Conservation (phyloP, 2,329 filamentous ascomycete species). For the Fusarium caatingaense region DNA sequence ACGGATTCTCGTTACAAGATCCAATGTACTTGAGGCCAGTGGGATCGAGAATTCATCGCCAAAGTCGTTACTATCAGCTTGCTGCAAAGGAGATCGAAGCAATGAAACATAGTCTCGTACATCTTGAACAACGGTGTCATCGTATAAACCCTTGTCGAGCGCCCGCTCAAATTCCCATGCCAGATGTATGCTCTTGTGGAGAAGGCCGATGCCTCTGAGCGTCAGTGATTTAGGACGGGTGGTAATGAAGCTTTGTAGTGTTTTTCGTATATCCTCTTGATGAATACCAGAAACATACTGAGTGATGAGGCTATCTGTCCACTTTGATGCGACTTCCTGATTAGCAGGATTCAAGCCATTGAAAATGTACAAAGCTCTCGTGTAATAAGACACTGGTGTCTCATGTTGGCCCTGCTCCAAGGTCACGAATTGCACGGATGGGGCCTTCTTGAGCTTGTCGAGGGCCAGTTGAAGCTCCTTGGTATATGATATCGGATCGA, state of each 20-base stretch:
- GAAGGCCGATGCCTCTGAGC: slow-evolving; percentile 58
- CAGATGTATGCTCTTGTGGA: slow-evolving; percentile 67
- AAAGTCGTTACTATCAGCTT: neutral
- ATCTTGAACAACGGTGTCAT: slow-evolving; percentile 48
- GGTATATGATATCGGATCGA: slow-evolving; percentile 62
- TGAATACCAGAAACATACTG: slow-evolving; percentile 67
- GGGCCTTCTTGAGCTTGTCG: slow-evolving; percentile 62
- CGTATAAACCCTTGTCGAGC: slow-evolving; percentile 61
- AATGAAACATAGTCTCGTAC: slow-evolving; percentile 63
- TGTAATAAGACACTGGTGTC: slow-evolving; percentile 61
- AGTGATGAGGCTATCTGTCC: slow-evolving; percentile 46
- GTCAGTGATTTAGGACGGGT: slow-evolving; percentile 29
- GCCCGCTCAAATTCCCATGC: slow-evolving; percentile 66
- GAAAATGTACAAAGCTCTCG: slow-evolving; percentile 51
- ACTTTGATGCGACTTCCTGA: slow-evolving; percentile 5
- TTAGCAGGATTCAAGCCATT: slow-evolving; percentile 27
- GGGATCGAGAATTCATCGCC: slow-evolving; percentile 51
- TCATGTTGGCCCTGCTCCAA: slow-evolving; percentile 67
- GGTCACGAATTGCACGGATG: slow-evolving; percentile 64
- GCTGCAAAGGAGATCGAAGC: slow-evolving; percentile 56
- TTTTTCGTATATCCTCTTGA: slow-evolving; percentile 57
- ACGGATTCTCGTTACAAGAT: slow-evolving; percentile 58
- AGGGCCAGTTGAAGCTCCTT: slow-evolving; percentile 63
- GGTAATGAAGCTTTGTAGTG: slow-evolving; percentile 48
- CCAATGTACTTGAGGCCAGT: slow-evolving; percentile 48